Evolutionary conservation across 805 yeast species (phyloP).

Genomic region (Suhomyces prunicola): DNA sequence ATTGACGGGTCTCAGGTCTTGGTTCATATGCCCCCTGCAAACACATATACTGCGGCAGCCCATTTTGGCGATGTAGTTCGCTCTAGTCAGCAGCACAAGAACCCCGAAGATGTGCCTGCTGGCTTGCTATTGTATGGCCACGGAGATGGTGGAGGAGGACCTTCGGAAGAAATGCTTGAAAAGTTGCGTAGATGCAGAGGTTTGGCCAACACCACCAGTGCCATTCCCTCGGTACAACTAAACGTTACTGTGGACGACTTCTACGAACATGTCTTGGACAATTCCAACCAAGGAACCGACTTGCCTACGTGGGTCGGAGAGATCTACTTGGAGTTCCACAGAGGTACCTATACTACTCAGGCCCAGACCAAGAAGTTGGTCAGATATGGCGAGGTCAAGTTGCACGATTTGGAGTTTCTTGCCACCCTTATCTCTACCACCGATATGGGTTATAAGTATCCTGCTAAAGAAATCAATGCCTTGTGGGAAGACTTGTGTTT

Average conservation of each 20-base stretch:
- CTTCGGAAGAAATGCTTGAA: slow-evolving; percentile 89
- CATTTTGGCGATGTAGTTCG: slow-evolving; percentile 90
- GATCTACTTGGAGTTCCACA: slow-evolving; percentile 88
- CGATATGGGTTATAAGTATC: slow-evolving; percentile 60
- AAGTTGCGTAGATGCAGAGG: slow-evolving; percentile 91
- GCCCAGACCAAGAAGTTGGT: slow-evolving; percentile 79
- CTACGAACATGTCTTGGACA: slow-evolving; percentile 59
- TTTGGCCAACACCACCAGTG: slow-evolving; percentile 72
- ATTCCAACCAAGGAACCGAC: slow-evolving; percentile 60
- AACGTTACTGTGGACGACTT: slow-evolving; percentile 81
- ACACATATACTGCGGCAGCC: slow-evolving; percentile 92
- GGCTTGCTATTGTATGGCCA: slow-evolving; percentile 84
- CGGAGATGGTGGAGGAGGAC: slow-evolving; percentile 99
- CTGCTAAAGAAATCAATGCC: slow-evolving; percentile 59
- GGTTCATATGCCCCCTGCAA: slow-evolving; percentile 97
- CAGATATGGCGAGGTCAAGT: slow-evolving; percentile 68
- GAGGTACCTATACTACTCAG: slow-evolving; percentile 96
- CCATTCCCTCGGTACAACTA: slow-evolving; percentile 75
- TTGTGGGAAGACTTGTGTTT: slow-evolving; percentile 88
- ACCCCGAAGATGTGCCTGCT: slow-evolving; percentile 72
- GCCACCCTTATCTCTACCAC: slow-evolving; percentile 72
- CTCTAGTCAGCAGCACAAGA: slow-evolving; percentile 77
- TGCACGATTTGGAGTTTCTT: slow-evolving; percentile 82
- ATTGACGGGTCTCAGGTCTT: slow-evolving; percentile 90
- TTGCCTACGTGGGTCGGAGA: slow-evolving; percentile 93